phyloP scores from a whole-genome alignment of 352 stramenopile species.

The Globisporangium rhizosaccharum region DNA sequence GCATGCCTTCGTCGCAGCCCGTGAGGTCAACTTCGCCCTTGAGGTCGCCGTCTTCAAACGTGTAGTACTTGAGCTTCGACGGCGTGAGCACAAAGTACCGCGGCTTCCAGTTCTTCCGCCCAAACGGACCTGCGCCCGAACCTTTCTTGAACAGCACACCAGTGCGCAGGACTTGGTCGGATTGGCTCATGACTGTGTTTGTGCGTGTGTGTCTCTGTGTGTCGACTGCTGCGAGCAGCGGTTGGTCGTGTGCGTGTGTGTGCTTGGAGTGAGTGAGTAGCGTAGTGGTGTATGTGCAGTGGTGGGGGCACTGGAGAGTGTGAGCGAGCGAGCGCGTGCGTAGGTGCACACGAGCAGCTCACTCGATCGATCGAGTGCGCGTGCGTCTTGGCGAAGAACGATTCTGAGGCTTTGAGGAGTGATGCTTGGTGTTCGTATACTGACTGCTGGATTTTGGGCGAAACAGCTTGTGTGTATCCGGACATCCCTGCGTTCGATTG shows the following conservation, averaged over 20 bases:
- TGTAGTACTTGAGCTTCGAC: conserved; percentile 62
- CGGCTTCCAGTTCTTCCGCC: conserved; percentile 74
- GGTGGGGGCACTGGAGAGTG: too few relatives aligned
- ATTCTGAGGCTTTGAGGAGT: not conserved
- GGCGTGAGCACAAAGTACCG: conserved; percentile 72
- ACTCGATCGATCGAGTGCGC: too few relatives aligned
- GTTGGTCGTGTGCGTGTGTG: too few relatives aligned
- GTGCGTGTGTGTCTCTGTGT: not conserved
- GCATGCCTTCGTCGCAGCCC: conserved; percentile 46
- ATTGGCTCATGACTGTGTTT: conserved; percentile 21
- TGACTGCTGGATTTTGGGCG: not conserved
- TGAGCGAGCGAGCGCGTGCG: too few relatives aligned
- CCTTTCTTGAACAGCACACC: conserved; percentile 84
- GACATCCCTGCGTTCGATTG: not conserved
- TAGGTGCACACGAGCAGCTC: too few relatives aligned
- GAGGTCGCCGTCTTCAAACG: conserved; percentile 73
- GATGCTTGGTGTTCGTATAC: not conserved
- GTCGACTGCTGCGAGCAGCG: too few relatives aligned
- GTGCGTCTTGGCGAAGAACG: not conserved
- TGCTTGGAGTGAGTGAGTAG: too few relatives aligned
- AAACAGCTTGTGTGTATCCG: not conserved
- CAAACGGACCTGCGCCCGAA: conserved; percentile 54
- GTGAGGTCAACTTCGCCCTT: conserved; percentile 67
- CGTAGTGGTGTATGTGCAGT: too few relatives aligned
- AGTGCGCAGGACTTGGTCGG: conserved; percentile 56